Conservation (phyloP, 805 yeast species). For the Yarrowia bubula region DNA sequence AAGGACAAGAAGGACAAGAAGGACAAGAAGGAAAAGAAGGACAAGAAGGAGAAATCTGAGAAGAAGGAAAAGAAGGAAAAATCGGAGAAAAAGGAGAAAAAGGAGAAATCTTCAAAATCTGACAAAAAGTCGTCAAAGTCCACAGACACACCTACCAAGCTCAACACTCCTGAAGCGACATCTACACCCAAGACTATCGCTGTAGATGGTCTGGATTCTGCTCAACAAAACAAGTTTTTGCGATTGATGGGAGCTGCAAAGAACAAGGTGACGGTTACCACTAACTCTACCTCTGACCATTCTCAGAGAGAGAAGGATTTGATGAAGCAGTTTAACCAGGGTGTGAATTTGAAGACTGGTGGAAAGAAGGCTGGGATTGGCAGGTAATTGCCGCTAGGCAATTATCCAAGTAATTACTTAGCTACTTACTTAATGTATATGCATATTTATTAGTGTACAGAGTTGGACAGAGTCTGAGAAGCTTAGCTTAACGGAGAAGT, state of each 20-base stretch:
- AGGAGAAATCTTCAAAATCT: slow-evolving; percentile 24
- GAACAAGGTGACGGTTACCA: slow-evolving; percentile 25
- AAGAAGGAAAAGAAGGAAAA: slow-evolving; percentile 25
- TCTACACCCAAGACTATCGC: slow-evolving; percentile 21
- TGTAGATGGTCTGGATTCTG: slow-evolving; percentile 31
- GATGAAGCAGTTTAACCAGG: slow-evolving; percentile 33
- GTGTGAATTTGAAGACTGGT: slow-evolving; percentile 29
- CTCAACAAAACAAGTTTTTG: slow-evolving; percentile 33
- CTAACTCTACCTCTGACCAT: not conserved
- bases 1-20: slow-evolving; percentile 26
- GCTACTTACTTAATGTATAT: not conserved
- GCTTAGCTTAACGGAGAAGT: slow-evolving; percentile 46
- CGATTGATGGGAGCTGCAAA: slow-evolving; percentile 34
- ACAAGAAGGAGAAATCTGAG: slow-evolving; percentile 27
- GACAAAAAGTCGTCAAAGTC: not conserved
- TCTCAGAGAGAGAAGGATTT: slow-evolving; percentile 28
- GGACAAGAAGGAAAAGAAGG: slow-evolving; percentile 26
- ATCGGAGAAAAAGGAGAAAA: slow-evolving; percentile 15
- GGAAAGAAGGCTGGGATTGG: slow-evolving; percentile 32
- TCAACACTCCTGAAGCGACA: not conserved
- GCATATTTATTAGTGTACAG: slow-evolving; percentile 13
- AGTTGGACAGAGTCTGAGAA: no score
- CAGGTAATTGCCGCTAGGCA: not conserved
- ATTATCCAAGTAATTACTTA: no score
- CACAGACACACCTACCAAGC: not conserved